Conservation (phyloP, 805 yeast genomes). For the Blastobotrys americana region DNA sequence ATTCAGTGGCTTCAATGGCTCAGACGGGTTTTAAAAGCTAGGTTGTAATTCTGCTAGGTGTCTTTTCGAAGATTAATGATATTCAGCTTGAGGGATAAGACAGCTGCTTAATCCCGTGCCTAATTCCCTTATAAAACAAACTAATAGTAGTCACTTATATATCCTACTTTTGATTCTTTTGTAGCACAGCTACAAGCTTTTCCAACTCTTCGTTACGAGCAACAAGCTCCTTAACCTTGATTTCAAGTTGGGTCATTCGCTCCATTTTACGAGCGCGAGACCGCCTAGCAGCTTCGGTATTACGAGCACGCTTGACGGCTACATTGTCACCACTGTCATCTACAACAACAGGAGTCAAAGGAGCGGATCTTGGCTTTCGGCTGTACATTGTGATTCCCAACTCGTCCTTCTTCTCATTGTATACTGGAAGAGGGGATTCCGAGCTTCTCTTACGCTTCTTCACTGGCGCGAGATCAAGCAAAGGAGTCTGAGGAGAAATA, state of each 20-base stretch:
- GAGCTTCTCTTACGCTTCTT: slow-evolving; percentile 17
- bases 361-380: slow-evolving; percentile 66
- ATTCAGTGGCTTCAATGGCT: slow-evolving; percentile 68
- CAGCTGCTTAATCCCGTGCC: too few relatives aligned
- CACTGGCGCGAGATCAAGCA: slow-evolving; percentile 4
- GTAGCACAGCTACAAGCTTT: slow-evolving; percentile 19
- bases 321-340: slow-evolving; percentile 48
- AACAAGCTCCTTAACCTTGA: slow-evolving; percentile 57
- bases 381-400: slow-evolving; percentile 71
- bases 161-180: neutral
- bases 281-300: slow-evolving; percentile 89
- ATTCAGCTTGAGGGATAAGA: too few relatives aligned
- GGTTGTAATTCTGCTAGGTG: too few relatives aligned
- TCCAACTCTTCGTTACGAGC: slow-evolving; percentile 53
- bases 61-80: too few relatives aligned
- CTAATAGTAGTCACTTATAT: too few relatives aligned
- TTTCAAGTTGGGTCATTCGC: slow-evolving; percentile 77
- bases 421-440: slow-evolving; percentile 12
- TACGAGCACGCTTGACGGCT: slow-evolving; percentile 84
- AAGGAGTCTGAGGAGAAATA: neutral
- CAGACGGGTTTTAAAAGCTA: slow-evolving; percentile 37
- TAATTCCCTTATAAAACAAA: too few relatives aligned
- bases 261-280: slow-evolving; percentile 90
- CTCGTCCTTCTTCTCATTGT: slow-evolving; percentile 46
- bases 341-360: slow-evolving; percentile 60